phyloP scores from a whole-genome alignment of 179 eudicot species.

The Kewa caespitosa region DNA sequence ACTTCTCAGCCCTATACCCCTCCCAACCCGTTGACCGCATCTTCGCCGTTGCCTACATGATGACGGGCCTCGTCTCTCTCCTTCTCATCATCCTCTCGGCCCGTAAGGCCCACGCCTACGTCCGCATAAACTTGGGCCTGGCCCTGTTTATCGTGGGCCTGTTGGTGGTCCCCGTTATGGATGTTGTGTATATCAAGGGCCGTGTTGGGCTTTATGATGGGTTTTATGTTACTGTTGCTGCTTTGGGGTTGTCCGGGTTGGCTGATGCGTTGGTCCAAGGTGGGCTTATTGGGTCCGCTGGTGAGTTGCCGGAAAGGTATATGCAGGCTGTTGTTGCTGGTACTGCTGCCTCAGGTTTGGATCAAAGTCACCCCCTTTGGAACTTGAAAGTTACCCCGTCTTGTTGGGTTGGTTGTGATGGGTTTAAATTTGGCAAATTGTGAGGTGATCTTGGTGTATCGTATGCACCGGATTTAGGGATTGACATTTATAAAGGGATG shows the following conservation, averaged over 20 bases:
- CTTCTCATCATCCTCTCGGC: slow-evolving; percentile 45
- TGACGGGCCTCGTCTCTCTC: slow-evolving; percentile 50
- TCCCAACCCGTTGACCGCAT: slow-evolving; percentile 70
- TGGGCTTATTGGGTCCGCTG: slow-evolving; percentile 75
- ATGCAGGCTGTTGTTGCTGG: slow-evolving; percentile 93
- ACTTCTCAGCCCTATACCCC: slow-evolving; percentile 83
- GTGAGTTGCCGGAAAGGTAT: slow-evolving; percentile 83
- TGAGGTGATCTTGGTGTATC: no score
- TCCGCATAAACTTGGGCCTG: slow-evolving; percentile 67
- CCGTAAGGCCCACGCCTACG: slow-evolving; percentile 37
- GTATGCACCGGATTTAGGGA: no score
- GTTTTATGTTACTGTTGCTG: slow-evolving; percentile 60
- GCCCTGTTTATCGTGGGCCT: slow-evolving; percentile 59
- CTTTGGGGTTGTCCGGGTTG: slow-evolving; percentile 59
- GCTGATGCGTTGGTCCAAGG: slow-evolving; percentile 88
- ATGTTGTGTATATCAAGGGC: slow-evolving; percentile 55
- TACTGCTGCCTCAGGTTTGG: slow-evolving; percentile 88
- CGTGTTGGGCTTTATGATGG: slow-evolving; percentile 51
- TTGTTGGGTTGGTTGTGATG: no score
- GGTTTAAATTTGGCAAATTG: no score
- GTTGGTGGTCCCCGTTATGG: slow-evolving; percentile 66
- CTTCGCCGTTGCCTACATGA: slow-evolving; percentile 73
- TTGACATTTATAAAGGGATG: no score
- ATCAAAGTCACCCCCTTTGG: no score
- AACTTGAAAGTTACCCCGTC: no score